These are phyloP conservation scores for Dothistroma pini DNA, from an alignment of 2,329 filamentous ascomycete species.

Conservation along the genomic window DNA sequence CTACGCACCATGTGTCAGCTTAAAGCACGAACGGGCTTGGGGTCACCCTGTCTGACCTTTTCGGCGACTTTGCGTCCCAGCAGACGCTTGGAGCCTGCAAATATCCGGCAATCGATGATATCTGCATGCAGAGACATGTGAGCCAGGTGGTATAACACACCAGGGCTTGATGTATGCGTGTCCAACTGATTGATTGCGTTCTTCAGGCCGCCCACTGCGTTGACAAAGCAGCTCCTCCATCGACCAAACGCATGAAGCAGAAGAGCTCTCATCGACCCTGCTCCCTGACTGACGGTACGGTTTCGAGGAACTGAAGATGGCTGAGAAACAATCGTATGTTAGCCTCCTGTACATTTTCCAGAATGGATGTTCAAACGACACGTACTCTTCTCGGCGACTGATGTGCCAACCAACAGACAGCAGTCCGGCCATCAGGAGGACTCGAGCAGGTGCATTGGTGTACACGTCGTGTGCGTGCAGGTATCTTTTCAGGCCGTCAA, in stretches of 20 bases:
- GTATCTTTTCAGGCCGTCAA: conserved; percentile 84
- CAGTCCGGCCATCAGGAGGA: conserved; percentile 85
- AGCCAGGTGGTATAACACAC: conserved; percentile 82
- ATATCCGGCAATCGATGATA: conserved; percentile 91
- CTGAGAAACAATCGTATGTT: background rate
- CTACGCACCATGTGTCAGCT: background rate
- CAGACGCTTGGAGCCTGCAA: conserved; percentile 76
- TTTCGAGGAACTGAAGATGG: conserved; percentile 81
- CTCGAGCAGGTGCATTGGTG: conserved; percentile 86
- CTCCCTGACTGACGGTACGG: conserved; percentile 73
- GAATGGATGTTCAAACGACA: no score
- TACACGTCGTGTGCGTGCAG: conserved; percentile 76
- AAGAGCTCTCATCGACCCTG: conserved; percentile 82
- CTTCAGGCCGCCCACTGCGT: conserved; percentile 59
- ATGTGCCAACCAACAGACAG: conserved; percentile 94
- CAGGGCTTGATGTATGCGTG: conserved; percentile 55
- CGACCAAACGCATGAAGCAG: conserved; percentile 83
- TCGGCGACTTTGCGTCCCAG: conserved; percentile 78
- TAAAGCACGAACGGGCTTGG: background rate
- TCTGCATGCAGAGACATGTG: conserved; percentile 97
- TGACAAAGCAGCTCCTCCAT: conserved; percentile 88
- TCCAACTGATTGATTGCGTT: conserved; percentile 23
- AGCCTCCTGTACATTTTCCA: no score
- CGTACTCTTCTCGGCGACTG: conserved; percentile 76
- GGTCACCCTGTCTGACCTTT: conserved; percentile 39